These are phyloP conservation scores for Monosporascus ibericus DNA, from an alignment of 2,329 filamentous ascomycete species.

Conservation along the genomic window DNA sequence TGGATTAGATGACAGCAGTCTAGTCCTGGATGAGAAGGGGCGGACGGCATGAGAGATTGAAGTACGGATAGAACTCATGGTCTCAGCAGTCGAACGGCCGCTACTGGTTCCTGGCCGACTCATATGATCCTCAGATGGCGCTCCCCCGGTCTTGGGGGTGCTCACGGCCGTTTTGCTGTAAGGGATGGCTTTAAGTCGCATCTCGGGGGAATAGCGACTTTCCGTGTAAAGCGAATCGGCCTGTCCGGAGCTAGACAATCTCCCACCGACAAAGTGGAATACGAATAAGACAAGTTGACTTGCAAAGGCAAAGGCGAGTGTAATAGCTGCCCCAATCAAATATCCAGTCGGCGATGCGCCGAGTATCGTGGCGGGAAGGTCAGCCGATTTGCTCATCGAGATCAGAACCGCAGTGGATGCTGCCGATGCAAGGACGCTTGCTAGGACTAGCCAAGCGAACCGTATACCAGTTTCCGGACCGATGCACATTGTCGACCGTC, in stretches of 20 bases:
- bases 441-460: constrained; percentile 26
- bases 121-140: constrained; percentile 29
- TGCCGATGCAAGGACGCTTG: constrained; percentile 39
- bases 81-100: constrained; percentile 38
- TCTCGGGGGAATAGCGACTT: constrained; percentile 22
- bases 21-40: constrained; percentile 51
- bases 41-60: constrained; percentile 44
- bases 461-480: constrained; percentile 25
- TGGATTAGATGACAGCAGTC: constrained; percentile 40
- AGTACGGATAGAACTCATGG: constrained; percentile 41
- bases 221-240: constrained; percentile 25
- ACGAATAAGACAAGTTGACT: constrained; percentile 45
- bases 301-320: constrained; percentile 39
- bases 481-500: constrained; percentile 12
- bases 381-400: constrained; percentile 28
- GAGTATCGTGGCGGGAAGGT: constrained; percentile 24
- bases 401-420: constrained; percentile 38
- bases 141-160: constrained; percentile 25
- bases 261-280: constrained; percentile 34
- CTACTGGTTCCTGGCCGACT: constrained; percentile 40
- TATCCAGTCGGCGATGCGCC: constrained; percentile 28
- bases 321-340: constrained; percentile 37
- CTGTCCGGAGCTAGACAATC: constrained; percentile 23
- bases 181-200: constrained; percentile 45
- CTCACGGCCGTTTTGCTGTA: constrained; percentile 40